phyloP scores from a whole-genome alignment of 805 yeast species.

The Pichia insulana region DNA sequence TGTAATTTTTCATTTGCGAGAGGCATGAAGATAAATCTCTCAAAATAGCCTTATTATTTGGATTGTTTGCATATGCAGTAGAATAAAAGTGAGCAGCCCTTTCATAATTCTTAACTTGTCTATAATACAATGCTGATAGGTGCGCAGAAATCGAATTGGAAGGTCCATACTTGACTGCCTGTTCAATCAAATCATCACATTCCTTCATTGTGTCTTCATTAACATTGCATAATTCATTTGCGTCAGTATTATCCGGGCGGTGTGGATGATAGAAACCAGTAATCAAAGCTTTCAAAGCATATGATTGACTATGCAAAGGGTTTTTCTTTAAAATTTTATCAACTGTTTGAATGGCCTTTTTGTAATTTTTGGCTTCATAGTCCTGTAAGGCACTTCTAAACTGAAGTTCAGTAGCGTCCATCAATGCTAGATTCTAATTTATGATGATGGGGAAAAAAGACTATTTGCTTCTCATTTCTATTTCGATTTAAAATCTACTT shows the following conservation, averaged over 20 bases:
- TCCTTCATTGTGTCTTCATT: slow-evolving; percentile 46
- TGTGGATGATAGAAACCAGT: slow-evolving; percentile 9
- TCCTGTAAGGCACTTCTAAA: slow-evolving; percentile 76
- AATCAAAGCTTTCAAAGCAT: slow-evolving; percentile 77
- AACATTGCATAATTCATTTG: slow-evolving; percentile 34
- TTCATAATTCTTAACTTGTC: slow-evolving; percentile 56
- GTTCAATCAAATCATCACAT: slow-evolving; percentile 50
- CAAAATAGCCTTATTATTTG: slow-evolving; percentile 67
- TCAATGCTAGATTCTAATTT: not conserved
- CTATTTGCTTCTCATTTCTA: too few species aligned
- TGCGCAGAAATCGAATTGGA: slow-evolving; percentile 71
- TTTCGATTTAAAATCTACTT: too few species aligned
- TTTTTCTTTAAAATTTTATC: slow-evolving; percentile 72
- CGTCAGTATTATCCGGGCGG: slow-evolving; percentile 6
- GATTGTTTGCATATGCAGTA: slow-evolving; percentile 67
- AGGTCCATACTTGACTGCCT: slow-evolving; percentile 52
- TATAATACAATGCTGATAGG: slow-evolving; percentile 74
- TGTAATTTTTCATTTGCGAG: slow-evolving; percentile 69
- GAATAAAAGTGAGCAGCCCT: slow-evolving; percentile 76
- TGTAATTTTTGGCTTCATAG: slow-evolving; percentile 81
- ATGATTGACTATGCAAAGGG: slow-evolving; percentile 66
- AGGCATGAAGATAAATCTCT: slow-evolving; percentile 78
- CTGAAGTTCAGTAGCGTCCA: slow-evolving; percentile 21
- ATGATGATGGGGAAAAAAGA: not conserved
- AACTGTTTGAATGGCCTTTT: slow-evolving; percentile 68